These are phyloP conservation scores for Macrotyloma uniflorum DNA, from an alignment of 306 rosid genomes.

Conservation along the genomic window DNA sequence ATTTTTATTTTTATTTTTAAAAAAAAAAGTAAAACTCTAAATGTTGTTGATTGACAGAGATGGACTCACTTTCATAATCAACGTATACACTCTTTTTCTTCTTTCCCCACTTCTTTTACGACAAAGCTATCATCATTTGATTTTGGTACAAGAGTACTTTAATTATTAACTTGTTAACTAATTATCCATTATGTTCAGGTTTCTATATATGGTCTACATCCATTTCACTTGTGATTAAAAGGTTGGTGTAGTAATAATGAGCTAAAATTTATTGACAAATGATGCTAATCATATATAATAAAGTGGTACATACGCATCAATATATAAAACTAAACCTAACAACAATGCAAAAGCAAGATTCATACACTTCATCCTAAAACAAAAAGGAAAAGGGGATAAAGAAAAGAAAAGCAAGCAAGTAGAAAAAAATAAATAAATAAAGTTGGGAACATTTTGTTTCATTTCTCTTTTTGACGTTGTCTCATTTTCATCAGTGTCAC, in stretches of 20 bases:
- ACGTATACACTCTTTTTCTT: conserved; percentile 7
- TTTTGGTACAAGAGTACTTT: conserved; percentile 26
- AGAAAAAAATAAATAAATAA: conserved; percentile 28
- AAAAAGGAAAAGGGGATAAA: conserved; percentile 22
- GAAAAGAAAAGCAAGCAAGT: conserved; percentile 1
- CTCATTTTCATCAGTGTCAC: conserved; percentile 36
- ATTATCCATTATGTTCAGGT: conserved; percentile 8
- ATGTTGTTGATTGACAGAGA: background rate
- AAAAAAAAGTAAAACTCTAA: conserved; percentile 5
- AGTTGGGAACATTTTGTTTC: conserved; percentile 52
- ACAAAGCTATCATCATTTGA: conserved; percentile 38
- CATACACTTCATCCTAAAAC: conserved; percentile 24
- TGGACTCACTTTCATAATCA: conserved; percentile 23
- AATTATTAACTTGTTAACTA: conserved; percentile 14
- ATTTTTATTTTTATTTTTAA: too few relatives aligned
- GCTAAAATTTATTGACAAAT: background rate
- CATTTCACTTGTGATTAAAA: conserved; percentile 19
- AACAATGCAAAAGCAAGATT: conserved; percentile 30
- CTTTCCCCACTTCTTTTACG: conserved; percentile 32
- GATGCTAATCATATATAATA: background rate
- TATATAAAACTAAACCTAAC: background rate
- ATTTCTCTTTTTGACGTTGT: conserved; percentile 50
- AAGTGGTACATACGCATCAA: background rate
- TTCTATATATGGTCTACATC: conserved; percentile 1
- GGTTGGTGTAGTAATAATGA: conserved; percentile 11